phyloP scores from a whole-genome alignment of 176 grass and related monocot genomes.

The Puya raimondii region DNA sequence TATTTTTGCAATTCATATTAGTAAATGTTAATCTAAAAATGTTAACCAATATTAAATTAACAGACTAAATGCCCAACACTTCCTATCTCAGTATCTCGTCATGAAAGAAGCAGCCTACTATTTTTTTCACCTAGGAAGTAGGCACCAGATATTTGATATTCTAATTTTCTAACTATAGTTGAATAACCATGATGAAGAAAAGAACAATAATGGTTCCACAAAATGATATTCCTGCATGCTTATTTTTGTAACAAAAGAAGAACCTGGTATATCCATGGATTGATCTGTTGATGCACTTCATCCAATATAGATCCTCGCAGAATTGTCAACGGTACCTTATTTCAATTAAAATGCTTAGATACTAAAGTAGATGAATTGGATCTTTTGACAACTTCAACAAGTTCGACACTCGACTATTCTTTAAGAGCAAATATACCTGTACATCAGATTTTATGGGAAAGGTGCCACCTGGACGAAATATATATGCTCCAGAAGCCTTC shows the following conservation, averaged over 20 bases:
- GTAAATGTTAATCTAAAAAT: not conserved
- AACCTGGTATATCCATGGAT: constrained; percentile 99
- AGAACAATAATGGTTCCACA: not conserved
- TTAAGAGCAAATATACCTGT: constrained; percentile 34
- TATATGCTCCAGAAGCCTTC: constrained; percentile 95
- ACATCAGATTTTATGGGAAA: constrained; percentile 49
- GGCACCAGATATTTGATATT: too few relatives aligned
- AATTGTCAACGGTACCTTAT: constrained; percentile 54
- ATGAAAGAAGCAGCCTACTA: too few relatives aligned
- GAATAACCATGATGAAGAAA: not conserved
- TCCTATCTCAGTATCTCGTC: too few relatives aligned
- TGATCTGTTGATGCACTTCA: constrained; percentile 84
- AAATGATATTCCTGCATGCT: not conserved
- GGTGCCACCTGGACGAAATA: constrained; percentile 75
- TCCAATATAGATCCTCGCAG: constrained; percentile 78
- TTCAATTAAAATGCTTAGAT: not conserved
- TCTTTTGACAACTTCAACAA: constrained; percentile 1
- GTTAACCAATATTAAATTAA: not conserved
- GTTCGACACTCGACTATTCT: constrained; percentile 17
- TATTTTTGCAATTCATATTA: not conserved
- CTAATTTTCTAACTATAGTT: not conserved
- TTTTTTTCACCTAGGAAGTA: too few relatives aligned
- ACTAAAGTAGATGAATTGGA: constrained; percentile 7
- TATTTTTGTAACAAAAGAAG: not conserved
- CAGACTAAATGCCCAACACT: too few relatives aligned